phyloP scores from a whole-genome alignment of 2,329 filamentous ascomycete species.

The Pseudogymnoascus sp. region DNA sequence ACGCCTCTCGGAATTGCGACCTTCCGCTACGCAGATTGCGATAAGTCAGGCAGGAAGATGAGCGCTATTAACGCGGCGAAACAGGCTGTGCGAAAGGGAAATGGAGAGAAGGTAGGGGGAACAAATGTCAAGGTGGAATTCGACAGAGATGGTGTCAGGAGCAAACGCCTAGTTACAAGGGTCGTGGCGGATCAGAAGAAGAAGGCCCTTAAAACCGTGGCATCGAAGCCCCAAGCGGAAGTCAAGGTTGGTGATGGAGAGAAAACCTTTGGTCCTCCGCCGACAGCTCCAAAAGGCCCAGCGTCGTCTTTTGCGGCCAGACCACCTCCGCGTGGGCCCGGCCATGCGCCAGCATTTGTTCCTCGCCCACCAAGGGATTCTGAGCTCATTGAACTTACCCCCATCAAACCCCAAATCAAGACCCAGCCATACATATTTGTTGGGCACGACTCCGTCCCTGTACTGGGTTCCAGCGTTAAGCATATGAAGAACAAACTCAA shows the following conservation, averaged over 20 bases:
- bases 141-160: conserved; percentile 80
- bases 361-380: conserved; percentile 20
- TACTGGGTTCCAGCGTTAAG: conserved; percentile 73
- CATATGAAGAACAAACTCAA: conserved; percentile 88
- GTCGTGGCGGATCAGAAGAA: conserved; percentile 61
- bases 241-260: conserved; percentile 32
- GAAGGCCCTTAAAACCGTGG: conserved; percentile 24
- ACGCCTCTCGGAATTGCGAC: conserved; percentile 90
- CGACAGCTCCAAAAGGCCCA: conserved; percentile 80
- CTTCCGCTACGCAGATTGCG: conserved; percentile 70
- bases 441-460: conserved; percentile 75
- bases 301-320: conserved; percentile 38
- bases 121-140: conserved; percentile 73
- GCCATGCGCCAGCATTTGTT: conserved; percentile 1
- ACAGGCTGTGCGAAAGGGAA: conserved; percentile 66
- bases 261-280: conserved; percentile 56
- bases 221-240: conserved; percentile 23
- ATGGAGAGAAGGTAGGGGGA: conserved; percentile 71
- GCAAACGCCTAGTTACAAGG: conserved; percentile 66
- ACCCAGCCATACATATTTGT: conserved; percentile 86
- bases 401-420: conserved; percentile 60
- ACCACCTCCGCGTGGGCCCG: background rate
- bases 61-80: conserved; percentile 74
- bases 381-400: conserved; percentile 41
- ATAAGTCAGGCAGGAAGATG: conserved; percentile 35